Conservation (phyloP, 768 basidiomycete genomes). For the Hydnomerulius pinastri region DNA sequence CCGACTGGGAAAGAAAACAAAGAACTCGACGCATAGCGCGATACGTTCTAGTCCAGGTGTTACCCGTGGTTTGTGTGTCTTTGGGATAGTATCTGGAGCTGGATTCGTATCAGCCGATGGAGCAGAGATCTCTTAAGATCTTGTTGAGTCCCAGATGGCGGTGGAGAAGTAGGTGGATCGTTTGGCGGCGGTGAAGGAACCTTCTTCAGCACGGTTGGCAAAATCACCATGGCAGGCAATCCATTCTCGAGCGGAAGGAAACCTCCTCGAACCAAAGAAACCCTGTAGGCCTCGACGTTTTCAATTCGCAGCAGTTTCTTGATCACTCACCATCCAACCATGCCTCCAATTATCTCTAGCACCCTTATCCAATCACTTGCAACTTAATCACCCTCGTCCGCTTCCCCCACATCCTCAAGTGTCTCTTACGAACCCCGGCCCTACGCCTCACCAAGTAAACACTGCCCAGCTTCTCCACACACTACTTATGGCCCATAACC, state of each 20-base stretch:
- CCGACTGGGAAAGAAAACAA: neutral
- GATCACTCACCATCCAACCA: too few species aligned
- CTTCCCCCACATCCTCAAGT: constrained; percentile 56
- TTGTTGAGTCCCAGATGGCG: constrained; percentile 3
- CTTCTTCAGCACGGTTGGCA: constrained; percentile 50
- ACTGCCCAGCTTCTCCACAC: constrained; percentile 61
- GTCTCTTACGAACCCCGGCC: constrained; percentile 34
- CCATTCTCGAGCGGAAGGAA: constrained; percentile 39
- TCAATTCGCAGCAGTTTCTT: too few species aligned
- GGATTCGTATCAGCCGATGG: constrained; percentile 2
- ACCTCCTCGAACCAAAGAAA: constrained; percentile 58
- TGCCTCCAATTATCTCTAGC: too few species aligned
- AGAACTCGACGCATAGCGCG: constrained; percentile 43
- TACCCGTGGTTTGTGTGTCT: constrained; percentile 46
- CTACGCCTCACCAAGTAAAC: constrained; percentile 67
- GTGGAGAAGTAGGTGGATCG: neutral
- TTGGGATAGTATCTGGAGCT: constrained; percentile 17
- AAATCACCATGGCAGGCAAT: constrained; percentile 61
- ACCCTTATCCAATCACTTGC: constrained; percentile 54
- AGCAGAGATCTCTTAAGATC: constrained; percentile 6
- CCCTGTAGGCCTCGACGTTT: constrained; percentile 47
- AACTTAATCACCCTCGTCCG: constrained; percentile 45
- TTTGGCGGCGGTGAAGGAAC: neutral
- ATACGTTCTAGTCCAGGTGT: constrained; percentile 67
- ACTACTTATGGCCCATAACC: constrained; percentile 51